Conservation (phyloP, 805 yeast genomes). For the Candida mattraensis region DNA sequence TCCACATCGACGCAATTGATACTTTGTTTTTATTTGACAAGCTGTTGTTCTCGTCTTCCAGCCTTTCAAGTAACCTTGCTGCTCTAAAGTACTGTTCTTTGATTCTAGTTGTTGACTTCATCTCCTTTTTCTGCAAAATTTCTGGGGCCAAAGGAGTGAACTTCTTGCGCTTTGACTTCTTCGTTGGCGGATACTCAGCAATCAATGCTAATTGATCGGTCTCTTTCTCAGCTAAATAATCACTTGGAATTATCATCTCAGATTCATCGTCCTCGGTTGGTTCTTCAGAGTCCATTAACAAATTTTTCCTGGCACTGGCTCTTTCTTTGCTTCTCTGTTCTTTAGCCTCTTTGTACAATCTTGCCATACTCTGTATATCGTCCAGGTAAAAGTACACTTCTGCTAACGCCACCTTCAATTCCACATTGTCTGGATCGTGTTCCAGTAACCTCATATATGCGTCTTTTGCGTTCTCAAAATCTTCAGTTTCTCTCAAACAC, state of each 20-base stretch:
- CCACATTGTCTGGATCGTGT: slow-evolving; percentile 64
- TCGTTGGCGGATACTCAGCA: slow-evolving; percentile 31
- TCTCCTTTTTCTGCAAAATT: slow-evolving; percentile 31
- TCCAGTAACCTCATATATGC: slow-evolving; percentile 55
- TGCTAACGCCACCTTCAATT: slow-evolving; percentile 73
- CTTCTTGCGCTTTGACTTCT: slow-evolving; percentile 23
- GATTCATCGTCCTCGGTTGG: slow-evolving; percentile 15
- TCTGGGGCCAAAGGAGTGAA: slow-evolving; percentile 24
- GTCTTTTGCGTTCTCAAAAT: slow-evolving; percentile 61
- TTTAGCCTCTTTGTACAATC: slow-evolving; percentile 53
- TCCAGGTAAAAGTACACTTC: slow-evolving; percentile 74
- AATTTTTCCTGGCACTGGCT: slow-evolving; percentile 28
- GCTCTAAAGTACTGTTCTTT: slow-evolving; percentile 47
- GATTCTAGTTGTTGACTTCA: slow-evolving; percentile 37
- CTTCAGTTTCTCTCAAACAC: slow-evolving; percentile 73
- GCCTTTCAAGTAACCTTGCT: slow-evolving; percentile 48
- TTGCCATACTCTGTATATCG: slow-evolving; percentile 55
- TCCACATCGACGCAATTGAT: slow-evolving; percentile 73
- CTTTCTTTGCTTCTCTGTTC: slow-evolving; percentile 37
- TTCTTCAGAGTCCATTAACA: slow-evolving; percentile 21
- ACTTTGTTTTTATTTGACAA: slow-evolving; percentile 40
- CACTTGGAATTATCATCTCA: slow-evolving; percentile 21
- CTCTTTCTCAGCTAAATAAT: slow-evolving; percentile 20
- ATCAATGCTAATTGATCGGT: slow-evolving; percentile 34
- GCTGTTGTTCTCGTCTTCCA: slow-evolving; percentile 37